Evolutionary conservation across 2,329 filamentous ascomycete genomes (phyloP).

Genomic region (Beauveria caledonica): DNA sequence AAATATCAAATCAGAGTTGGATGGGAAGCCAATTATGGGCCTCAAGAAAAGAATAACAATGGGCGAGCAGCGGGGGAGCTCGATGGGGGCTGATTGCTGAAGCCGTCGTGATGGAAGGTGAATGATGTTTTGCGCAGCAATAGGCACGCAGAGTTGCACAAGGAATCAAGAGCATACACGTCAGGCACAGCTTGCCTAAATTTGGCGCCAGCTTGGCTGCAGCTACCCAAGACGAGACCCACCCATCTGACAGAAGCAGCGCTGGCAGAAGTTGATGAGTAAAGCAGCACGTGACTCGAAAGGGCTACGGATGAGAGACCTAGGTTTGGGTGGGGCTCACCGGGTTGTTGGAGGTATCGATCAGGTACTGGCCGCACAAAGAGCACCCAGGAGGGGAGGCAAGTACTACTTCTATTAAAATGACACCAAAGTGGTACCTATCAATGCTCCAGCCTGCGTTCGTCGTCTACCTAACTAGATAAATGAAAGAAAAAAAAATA

Average conservation of each 20-base stretch:
- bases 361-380: not conserved
- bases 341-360: not conserved
- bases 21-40: not conserved
- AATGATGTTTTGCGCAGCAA: constrained; percentile 21
- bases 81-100: constrained; percentile 10
- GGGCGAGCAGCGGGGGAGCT: constrained; percentile 7
- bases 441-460: not conserved
- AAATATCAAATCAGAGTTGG: not conserved
- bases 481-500: too few species aligned
- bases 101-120: constrained; percentile 12
- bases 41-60: not conserved
- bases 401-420: not conserved
- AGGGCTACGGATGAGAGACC: not conserved
- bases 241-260: not conserved
- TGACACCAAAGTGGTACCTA: not conserved
- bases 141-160: constrained; percentile 19
- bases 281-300: not conserved
- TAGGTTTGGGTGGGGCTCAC: not conserved
- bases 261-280: not conserved
- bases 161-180: constrained; percentile 27
- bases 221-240: not conserved
- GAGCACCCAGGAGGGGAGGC: not conserved
- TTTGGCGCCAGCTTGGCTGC: not conserved
- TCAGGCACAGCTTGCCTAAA: constrained; percentile 34
- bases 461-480: too few species aligned